Conservation (phyloP, 306 rosid genomes). For the Gillenia trifoliata region DNA sequence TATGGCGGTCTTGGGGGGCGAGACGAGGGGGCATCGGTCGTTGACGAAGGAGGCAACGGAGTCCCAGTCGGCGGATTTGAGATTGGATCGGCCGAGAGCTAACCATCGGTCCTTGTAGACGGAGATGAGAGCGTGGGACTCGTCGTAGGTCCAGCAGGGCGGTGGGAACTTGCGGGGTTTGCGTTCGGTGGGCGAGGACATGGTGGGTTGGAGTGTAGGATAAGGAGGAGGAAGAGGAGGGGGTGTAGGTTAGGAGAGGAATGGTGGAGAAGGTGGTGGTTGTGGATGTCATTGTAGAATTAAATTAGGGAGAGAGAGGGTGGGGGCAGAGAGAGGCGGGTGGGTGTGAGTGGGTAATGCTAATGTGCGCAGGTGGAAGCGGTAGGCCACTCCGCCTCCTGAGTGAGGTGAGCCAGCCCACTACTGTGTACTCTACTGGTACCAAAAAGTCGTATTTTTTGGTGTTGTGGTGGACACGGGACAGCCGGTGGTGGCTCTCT, state of each 20-base stretch:
- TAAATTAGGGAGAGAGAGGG: neutral
- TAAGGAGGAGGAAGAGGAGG: neutral
- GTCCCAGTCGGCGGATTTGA: constrained; percentile 69
- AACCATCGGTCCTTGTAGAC: constrained; percentile 54
- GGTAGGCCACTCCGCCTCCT: neutral
- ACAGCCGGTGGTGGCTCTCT: neutral
- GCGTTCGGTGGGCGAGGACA: constrained; percentile 18
- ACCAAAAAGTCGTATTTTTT: too few relatives aligned
- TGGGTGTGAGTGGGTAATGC: neutral
- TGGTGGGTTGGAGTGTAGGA: neutral
- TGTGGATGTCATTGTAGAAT: neutral
- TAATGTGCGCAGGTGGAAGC: neutral
- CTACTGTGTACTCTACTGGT: neutral
- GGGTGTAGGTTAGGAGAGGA: constrained; percentile 13
- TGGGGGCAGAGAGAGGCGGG: too few relatives aligned
- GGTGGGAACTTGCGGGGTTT: constrained; percentile 50
- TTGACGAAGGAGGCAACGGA: constrained; percentile 58
- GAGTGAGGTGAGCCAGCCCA: neutral
- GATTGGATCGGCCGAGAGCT: constrained; percentile 66
- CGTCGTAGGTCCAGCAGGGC: constrained; percentile 70
- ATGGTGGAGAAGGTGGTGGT: constrained; percentile 4
- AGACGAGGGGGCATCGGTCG: constrained; percentile 37
- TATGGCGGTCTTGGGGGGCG: constrained; percentile 64
- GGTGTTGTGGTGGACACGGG: too few relatives aligned
- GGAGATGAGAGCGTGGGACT: constrained; percentile 54